These are phyloP conservation scores for Asterophora lycoperdoides DNA, from an alignment of 768 basidiomycete species.

Conservation along the genomic window DNA sequence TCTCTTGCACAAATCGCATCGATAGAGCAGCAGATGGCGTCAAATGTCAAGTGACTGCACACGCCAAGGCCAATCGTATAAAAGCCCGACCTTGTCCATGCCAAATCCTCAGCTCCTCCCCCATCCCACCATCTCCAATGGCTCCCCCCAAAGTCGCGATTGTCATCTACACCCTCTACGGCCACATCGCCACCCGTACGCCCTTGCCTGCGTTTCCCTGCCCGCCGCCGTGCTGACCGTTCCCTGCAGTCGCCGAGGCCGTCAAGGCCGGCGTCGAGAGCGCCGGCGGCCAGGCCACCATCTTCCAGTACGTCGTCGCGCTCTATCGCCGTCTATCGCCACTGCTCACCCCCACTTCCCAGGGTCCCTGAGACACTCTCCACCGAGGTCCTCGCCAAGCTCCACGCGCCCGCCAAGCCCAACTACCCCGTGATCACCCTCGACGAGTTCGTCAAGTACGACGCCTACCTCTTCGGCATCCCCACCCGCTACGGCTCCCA, in stretches of 20 bases:
- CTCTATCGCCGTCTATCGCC: not conserved
- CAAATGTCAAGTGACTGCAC: no score
- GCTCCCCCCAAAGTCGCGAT: constrained; percentile 59
- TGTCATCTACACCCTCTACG: constrained; percentile 70
- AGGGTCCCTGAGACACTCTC: constrained; percentile 81
- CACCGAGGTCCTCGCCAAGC: constrained; percentile 55
- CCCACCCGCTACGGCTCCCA: constrained; percentile 81
- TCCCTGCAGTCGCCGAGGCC: constrained; percentile 53
- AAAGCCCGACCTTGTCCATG: no score
- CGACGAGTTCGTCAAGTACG: constrained; percentile 48
- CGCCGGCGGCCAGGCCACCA: constrained; percentile 47
- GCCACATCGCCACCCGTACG: constrained; percentile 67
- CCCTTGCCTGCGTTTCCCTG: constrained; percentile 15
- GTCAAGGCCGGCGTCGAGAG: constrained; percentile 43
- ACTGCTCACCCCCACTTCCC: not conserved
- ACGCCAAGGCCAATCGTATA: constrained; percentile 19
- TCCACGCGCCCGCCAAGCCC: constrained; percentile 71
- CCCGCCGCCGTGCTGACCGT: not conserved
- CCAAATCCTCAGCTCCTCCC: constrained; percentile 9
- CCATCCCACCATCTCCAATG: constrained; percentile 27
- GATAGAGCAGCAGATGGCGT: no score
- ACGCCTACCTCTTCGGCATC: constrained; percentile 74
- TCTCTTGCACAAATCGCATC: no score
- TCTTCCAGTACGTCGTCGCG: constrained; percentile 45
- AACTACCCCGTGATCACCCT: constrained; percentile 66